phyloP scores from a whole-genome alignment of 2,329 filamentous ascomycete genomes.

The Phialemonium atrogriseum region DNA sequence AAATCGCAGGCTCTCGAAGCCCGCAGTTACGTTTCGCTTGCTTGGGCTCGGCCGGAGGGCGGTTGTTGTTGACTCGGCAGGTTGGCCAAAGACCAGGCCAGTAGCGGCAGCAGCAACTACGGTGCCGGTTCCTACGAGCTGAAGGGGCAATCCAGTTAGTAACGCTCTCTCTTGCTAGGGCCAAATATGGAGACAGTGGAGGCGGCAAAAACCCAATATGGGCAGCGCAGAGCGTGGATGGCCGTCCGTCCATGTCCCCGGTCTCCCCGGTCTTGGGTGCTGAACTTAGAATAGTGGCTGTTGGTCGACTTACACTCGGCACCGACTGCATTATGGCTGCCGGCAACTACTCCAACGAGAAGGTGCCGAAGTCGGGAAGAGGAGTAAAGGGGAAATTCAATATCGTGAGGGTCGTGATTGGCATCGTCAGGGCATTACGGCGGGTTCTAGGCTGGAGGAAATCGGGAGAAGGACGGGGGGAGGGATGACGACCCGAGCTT shows the following conservation, averaged over 20 bases:
- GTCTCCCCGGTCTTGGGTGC: too few species aligned
- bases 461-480: conserved; percentile 4
- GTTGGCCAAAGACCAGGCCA: conserved; percentile 51
- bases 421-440: conserved; percentile 29
- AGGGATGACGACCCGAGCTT: too few species aligned
- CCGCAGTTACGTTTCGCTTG: conserved; percentile 21
- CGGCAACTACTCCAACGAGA: conserved; percentile 19
- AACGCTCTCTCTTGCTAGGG: too few species aligned
- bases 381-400: conserved; percentile 20
- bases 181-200: neutral
- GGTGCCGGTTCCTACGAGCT: conserved; percentile 56
- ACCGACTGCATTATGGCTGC: conserved; percentile 29
- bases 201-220: conserved; percentile 1
- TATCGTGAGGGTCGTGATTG: conserved; percentile 22
- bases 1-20: conserved; percentile 19
- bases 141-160: conserved; percentile 11
- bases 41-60: conserved; percentile 20
- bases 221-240: neutral
- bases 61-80: conserved; percentile 33
- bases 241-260: neutral
- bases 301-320: conserved; percentile 36
- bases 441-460: conserved; percentile 3
- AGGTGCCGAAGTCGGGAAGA: conserved; percentile 19
- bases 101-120: conserved; percentile 52
- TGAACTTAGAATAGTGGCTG: too few species aligned